Evolutionary conservation across 2,329 filamentous ascomycete species (phyloP), one percentile per base, ranked within the genome.

Genomic region (Penicillium thymicola): DNA sequence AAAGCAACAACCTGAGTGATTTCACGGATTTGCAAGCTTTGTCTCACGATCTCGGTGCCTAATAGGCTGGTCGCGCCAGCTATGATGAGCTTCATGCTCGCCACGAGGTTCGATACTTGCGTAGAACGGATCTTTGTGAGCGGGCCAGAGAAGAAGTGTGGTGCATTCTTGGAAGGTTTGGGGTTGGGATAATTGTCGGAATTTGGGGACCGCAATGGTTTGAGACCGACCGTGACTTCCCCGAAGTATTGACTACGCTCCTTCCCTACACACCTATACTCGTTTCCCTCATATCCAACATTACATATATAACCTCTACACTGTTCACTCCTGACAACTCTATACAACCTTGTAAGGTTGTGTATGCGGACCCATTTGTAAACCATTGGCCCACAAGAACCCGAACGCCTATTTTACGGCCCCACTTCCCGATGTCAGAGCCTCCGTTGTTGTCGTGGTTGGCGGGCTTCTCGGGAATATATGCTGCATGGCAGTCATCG

Each of bases 51-150:
- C 55, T 76, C 72, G 7, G 65, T 69, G 21, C 67, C 72, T 7
- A 75, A 64, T 32, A 72, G 72, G 11, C 72, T 69, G 5, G 69
- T 74, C 0, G 70, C 67, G 10, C 71, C 72, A 23, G 68, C 65
- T 43, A 75, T 51, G 21, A 76, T 65, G 46, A 75, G 65, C 51
- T 74, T 76, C 72, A 76, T 75, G 4, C 6, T 57, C 14, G 11
- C 2, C 30, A 1, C 4, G 1, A 28, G 13, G 4, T 30, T 6
- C 1, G 43, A 11, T 50, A 2, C 5, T 38, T 5, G 5, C 3
- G 23, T 14, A 30, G 4, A 40, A 41, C 0, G n/a, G 2, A 6
- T 13, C 23, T 21, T 1, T 41, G 7, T 6, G 2, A n/a, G n/a
- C 14, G n/a, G 10, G 37, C 6, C 10, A n/a, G 18, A 11, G 11